These are phyloP conservation scores for Microascus cirrosus DNA, from an alignment of 2,329 filamentous ascomycete genomes.

Conservation along the genomic window DNA sequence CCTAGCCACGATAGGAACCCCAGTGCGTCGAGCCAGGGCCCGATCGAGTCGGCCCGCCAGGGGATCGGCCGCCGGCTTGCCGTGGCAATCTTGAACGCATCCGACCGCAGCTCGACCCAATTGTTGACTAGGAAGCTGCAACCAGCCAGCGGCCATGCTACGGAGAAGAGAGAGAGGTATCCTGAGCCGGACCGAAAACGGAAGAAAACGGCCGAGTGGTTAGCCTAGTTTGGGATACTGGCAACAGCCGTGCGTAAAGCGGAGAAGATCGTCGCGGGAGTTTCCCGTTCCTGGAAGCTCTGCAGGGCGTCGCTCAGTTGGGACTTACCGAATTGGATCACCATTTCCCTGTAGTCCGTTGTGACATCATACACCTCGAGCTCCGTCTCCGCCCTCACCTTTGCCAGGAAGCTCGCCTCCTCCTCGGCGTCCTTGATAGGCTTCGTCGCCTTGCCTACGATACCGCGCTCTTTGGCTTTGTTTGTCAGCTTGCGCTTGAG, in stretches of 20 bases:
- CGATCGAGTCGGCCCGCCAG: constrained; percentile 85
- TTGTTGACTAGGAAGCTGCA: constrained; percentile 88
- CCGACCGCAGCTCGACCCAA: constrained; percentile 87
- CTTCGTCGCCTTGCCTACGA: constrained; percentile 37
- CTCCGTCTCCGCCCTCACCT: constrained; percentile 74
- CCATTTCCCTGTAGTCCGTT: constrained; percentile 85
- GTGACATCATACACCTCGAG: constrained; percentile 83
- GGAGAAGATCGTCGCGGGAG: not conserved
- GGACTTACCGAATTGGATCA: constrained; percentile 58
- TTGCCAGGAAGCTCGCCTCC: constrained; percentile 67
- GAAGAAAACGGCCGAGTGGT: not conserved
- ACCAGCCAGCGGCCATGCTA: constrained; percentile 88
- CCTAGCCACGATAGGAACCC: constrained; percentile 92
- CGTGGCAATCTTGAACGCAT: constrained; percentile 87
- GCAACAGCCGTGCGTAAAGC: not conserved
- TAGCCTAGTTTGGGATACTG: not conserved
- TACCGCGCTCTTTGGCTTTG: constrained; percentile 58
- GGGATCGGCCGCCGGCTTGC: constrained; percentile 84
- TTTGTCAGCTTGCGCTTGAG: constrained; percentile 74
- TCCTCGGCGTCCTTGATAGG: constrained; percentile 54
- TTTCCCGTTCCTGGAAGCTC: not conserved
- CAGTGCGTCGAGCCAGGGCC: constrained; percentile 78
- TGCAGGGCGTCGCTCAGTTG: not conserved
- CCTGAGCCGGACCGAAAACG: constrained; percentile 31
- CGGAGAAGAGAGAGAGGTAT: constrained; percentile 83